A percentile compares a stretch with the other conserved stretches of the same genome.
phyloP scores from a whole-genome alignment of 176 grass and related monocot genomes.

The Zoysia pacifica region DNA sequence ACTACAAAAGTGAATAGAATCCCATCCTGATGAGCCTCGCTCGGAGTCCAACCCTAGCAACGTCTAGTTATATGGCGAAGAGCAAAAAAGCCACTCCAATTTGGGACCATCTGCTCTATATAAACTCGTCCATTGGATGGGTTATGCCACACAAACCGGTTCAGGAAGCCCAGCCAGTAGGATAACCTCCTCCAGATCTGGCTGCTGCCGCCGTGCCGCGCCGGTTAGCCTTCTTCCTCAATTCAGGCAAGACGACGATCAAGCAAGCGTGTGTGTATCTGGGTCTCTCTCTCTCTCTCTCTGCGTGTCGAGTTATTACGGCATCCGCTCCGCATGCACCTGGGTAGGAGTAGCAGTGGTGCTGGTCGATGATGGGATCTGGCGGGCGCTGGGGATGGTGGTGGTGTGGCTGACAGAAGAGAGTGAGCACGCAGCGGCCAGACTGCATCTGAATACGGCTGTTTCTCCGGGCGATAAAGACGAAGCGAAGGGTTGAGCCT shows the following conservation, averaged over 20 bases:
- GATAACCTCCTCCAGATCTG: constrained; percentile 38
- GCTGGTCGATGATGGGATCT: constrained; percentile 13
- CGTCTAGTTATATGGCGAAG: neutral
- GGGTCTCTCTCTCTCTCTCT: neutral
- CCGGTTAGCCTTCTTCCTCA: neutral
- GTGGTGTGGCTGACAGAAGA: constrained; percentile 65
- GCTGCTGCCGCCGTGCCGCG: neutral
- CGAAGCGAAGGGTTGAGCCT: neutral
- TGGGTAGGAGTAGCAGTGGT: constrained; percentile 3
- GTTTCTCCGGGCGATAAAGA: constrained; percentile 11
- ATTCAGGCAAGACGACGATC: constrained; percentile 23
- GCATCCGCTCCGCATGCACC: neutral
- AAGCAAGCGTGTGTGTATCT: neutral
- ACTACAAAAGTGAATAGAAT: constrained; percentile 12
- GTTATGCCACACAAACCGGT: neutral
- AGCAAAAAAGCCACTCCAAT: neutral
- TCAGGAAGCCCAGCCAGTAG: constrained; percentile 29
- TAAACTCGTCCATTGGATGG: constrained; percentile 21
- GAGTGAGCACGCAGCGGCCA: constrained; percentile 69
- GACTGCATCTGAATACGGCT: constrained; percentile 43
- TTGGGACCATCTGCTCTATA: constrained; percentile 33
- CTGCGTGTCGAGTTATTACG: constrained; percentile 22
- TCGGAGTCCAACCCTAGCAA: constrained; percentile 37
- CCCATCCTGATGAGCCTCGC: neutral
- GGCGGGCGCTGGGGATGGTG: constrained; percentile 12